Conservation (phyloP, 352 stramenopile genomes). For the Phytophthora pini region DNA sequence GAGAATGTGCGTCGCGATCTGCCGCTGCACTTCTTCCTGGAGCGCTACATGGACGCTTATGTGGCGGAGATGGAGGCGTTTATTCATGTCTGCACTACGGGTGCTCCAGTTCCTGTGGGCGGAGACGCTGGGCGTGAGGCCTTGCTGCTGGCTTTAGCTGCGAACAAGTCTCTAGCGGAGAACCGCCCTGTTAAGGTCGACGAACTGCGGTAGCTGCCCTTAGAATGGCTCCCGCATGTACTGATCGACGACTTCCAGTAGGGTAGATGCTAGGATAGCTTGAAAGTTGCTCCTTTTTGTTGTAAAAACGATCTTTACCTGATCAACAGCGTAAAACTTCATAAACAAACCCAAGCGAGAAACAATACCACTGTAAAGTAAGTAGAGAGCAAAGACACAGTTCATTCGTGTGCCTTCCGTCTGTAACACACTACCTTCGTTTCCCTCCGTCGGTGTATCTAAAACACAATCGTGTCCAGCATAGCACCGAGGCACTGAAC, state of each 20-base stretch:
- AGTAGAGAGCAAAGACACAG: constrained; percentile 21
- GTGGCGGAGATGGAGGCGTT: constrained; percentile 78
- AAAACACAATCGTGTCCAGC: constrained; percentile 99
- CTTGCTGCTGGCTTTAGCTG: constrained; percentile 69
- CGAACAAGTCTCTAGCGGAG: constrained; percentile 71
- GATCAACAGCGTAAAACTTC: constrained; percentile 24
- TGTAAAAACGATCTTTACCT: constrained; percentile 25
- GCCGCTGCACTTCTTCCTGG: constrained; percentile 95
- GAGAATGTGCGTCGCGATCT: constrained; percentile 75
- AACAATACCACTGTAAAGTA: constrained; percentile 1
- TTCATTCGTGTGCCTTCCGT: constrained; percentile 20
- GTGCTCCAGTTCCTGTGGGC: constrained; percentile 51
- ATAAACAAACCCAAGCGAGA: constrained; percentile 12
- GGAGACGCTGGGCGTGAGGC: constrained; percentile 69
- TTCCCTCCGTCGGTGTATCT: constrained; percentile 37
- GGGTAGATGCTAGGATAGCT: constrained; percentile 25
- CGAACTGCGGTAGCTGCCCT: constrained; percentile 48
- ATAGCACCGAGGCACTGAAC: constrained; percentile 98
- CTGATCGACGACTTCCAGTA: constrained; percentile 21
- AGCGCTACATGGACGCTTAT: constrained; percentile 93
- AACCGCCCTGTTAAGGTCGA: constrained; percentile 73
- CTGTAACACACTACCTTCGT: constrained; percentile 17
- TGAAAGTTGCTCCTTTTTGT: constrained; percentile 17
- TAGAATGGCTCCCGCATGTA: constrained; percentile 17
- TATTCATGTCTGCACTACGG: constrained; percentile 56